Percentiles rank a stretch among this genome's conserved stretches.
Conservation (phyloP, 2,329 filamentous ascomycete species). For the Alternaria triticina region DNA sequence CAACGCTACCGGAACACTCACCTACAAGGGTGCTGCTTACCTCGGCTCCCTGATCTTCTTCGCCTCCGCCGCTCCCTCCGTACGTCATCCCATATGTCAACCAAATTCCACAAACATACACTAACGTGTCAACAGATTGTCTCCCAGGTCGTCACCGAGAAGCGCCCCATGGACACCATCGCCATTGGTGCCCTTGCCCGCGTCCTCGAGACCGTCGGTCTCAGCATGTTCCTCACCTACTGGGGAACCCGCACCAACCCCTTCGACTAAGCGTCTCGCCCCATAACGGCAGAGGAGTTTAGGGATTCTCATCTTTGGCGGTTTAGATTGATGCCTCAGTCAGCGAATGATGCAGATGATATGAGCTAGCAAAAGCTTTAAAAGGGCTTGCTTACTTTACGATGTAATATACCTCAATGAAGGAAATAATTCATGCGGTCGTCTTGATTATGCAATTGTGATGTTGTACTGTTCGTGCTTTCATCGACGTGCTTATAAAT, state of each 20-base stretch:
- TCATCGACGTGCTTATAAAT: rapidly evolving
- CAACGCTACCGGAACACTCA: constrained; percentile 93
- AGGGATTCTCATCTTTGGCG: constrained; percentile 28
- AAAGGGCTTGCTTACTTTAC: constrained; percentile 25
- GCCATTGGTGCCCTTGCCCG: constrained; percentile 84
- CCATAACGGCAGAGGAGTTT: constrained; percentile 24
- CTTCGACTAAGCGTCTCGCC: constrained; percentile 69
- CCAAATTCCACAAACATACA: not conserved
- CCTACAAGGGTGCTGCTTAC: constrained; percentile 97
- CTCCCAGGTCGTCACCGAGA: constrained; percentile 86
- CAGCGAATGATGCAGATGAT: constrained; percentile 27
- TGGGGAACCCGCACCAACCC: constrained; percentile 96
- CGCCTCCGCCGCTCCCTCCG: constrained; percentile 84
- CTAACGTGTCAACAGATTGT: constrained; percentile 68
- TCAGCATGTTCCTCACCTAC: constrained; percentile 92
- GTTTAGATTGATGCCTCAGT: constrained; percentile 36
- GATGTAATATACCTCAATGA: constrained; percentile 38
- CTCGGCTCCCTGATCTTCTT: constrained; percentile 90
- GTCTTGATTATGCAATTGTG: not conserved
- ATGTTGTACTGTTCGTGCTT: not conserved
- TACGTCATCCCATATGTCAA: constrained; percentile 57
- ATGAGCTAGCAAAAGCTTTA: constrained; percentile 30
- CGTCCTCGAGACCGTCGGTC: constrained; percentile 89
- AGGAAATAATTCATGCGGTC: constrained; percentile 14
- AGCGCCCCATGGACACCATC: constrained; percentile 87